Evolutionary conservation across 345 rosid species (phyloP).

Genomic region (Populus pruinosa): DNA sequence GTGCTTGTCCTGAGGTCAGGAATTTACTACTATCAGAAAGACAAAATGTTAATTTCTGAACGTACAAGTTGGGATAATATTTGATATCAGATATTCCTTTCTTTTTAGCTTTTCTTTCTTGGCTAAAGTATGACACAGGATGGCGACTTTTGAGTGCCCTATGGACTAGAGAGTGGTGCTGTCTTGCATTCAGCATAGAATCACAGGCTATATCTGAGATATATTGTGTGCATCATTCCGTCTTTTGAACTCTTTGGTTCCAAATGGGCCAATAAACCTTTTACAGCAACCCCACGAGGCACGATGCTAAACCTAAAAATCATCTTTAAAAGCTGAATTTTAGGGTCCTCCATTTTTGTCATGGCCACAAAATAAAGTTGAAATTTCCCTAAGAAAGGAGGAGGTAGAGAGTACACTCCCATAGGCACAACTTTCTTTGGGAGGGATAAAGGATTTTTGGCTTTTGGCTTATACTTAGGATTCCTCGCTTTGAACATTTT

Average conservation of each 20-base stretch:
- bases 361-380: conserved; percentile 38
- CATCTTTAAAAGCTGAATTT: conserved; percentile 37
- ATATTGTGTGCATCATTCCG: conserved; percentile 30
- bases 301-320: conserved; percentile 28
- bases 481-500: conserved; percentile 44
- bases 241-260: conserved; percentile 42
- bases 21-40: conserved; percentile 2
- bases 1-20: not conserved
- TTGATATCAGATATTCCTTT: conserved; percentile 8
- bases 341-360: conserved; percentile 46
- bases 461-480: conserved; percentile 57
- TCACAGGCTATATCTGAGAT: conserved; percentile 28
- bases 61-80: not conserved
- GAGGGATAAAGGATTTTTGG: conserved; percentile 39
- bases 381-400: conserved; percentile 9
- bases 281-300: conserved; percentile 38
- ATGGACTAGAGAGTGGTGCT: conserved; percentile 25
- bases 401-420: conserved; percentile 18
- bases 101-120: not conserved
- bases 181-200: conserved; percentile 50
- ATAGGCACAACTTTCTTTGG: conserved; percentile 18
- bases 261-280: conserved; percentile 33
- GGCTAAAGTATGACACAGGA: conserved; percentile 8
- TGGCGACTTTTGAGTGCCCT: conserved; percentile 30
- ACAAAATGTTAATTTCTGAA: conserved; percentile 14